Base-by-base conservation (phyloP, 2,329 filamentous ascomycete genomes). In the Stemphylium lycopersici region DNA sequence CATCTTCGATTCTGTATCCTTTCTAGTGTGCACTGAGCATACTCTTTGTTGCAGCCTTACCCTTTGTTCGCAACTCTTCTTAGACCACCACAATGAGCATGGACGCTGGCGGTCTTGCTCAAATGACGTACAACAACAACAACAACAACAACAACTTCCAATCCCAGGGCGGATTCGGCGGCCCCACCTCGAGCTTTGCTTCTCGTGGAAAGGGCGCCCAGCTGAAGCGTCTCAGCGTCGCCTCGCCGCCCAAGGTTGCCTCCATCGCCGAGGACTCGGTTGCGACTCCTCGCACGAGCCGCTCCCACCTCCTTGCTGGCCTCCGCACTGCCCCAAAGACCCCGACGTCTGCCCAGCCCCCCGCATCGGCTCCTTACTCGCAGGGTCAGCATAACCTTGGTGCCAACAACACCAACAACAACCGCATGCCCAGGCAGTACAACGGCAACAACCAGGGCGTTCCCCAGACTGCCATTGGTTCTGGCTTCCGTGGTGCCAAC, bases 51-150 rank as follows among this genome's bases (percentile, higher is more conserved):
- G 54, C 66, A 66, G 59, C 63, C 48, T 70, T 68, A 69, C 62
- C 50, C 66, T 68, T 68, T 69, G 59, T 68, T 52, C 60, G 48
- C 59, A 58, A 61, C 56, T 58, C 62, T 64, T 52, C 59, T 49
- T 55, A 65, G 62, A 58, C 63, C 53, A 58, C 59, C 63, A 70
- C 55, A 58, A 75, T 79, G 80, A 83, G 80, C 78, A 88, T 96
- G 89, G 90, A 96, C 93, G 88, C 93, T 86, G 93, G 93, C 85
- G 91, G 92, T 95, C 91, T 96, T 83, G 89, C 92, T 95, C 92
- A 96, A 85, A 98, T 98, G 93, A 90, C 91, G 81, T 93, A 91
- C 83, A 90, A 88, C 42, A 15, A 24, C 83, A 85, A 88, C 73
- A 15, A 24, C 83, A 85, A 91, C 83, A 90, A 88, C 42, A 15